A percentile compares a stretch with the other conserved stretches of the same genome.
phyloP scores from a whole-genome alignment of 352 stramenopile genomes.

The Phytophthora rubi region DNA sequence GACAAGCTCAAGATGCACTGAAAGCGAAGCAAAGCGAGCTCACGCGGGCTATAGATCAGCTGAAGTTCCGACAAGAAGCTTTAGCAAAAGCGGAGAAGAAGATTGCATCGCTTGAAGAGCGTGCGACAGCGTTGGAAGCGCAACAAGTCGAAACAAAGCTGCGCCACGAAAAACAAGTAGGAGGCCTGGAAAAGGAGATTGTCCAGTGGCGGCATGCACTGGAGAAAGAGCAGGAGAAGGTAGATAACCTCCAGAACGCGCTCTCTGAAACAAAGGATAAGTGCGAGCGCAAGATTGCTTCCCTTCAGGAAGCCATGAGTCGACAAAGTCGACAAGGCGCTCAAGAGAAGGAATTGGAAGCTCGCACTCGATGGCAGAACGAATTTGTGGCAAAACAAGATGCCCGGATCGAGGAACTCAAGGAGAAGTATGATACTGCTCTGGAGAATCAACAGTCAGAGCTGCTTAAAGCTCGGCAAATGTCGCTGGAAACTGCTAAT shows the following conservation, averaged over 20 bases:
- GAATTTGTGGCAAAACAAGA: conserved; percentile 76
- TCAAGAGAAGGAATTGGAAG: conserved; percentile 67
- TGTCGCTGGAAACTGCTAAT: conserved; percentile 56
- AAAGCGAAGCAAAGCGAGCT: conserved; percentile 67
- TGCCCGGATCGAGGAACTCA: conserved; percentile 67
- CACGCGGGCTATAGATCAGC: conserved; percentile 50
- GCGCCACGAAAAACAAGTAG: conserved; percentile 40
- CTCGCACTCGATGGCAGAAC: conserved; percentile 69
- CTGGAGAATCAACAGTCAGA: conserved; percentile 67
- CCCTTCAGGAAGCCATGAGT: conserved; percentile 53
- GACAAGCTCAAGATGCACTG: conserved; percentile 49
- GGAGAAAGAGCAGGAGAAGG: conserved; percentile 64
- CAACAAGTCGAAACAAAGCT: conserved; percentile 57
- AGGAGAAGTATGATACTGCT: conserved; percentile 72
- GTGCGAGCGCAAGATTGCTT: conserved; percentile 59
- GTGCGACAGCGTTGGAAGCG: conserved; percentile 32
- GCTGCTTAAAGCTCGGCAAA: conserved; percentile 53
- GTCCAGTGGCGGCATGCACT: conserved; percentile 47
- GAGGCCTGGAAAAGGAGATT: conserved; percentile 63
- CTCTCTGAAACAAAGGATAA: conserved; percentile 45
- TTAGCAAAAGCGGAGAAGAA: conserved; percentile 61
- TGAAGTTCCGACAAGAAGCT: conserved; percentile 68
- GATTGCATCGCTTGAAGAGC: conserved; percentile 48
- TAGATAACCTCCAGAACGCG: conserved; percentile 27
- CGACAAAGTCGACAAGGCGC: conserved; percentile 58